phyloP scores from a whole-genome alignment of 306 rosid species.

The Morella rubra region DNA sequence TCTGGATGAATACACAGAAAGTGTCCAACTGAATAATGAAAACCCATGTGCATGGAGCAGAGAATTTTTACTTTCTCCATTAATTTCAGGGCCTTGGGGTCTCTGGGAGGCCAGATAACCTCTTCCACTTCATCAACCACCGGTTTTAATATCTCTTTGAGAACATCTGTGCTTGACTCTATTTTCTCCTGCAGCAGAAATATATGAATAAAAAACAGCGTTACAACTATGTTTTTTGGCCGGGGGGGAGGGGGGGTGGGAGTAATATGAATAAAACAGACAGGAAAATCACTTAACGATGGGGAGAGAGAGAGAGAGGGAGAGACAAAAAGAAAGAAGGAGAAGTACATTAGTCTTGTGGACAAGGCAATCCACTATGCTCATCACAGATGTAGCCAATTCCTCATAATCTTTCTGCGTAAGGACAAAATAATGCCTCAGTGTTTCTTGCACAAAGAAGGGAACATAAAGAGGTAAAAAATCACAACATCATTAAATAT shows the following conservation, averaged over 20 bases:
- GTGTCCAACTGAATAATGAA: neutral
- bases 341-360: slow-evolving; percentile 70
- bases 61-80: slow-evolving; percentile 64
- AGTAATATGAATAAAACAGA: slow-evolving; percentile 16
- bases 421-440: slow-evolving; percentile 23
- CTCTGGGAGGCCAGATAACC: slow-evolving; percentile 88
- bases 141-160: slow-evolving; percentile 75
- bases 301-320: neutral
- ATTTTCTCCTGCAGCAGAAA: slow-evolving; percentile 69
- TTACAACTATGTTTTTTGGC: neutral
- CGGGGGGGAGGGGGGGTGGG: neutral
- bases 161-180: slow-evolving; percentile 84
- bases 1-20: neutral
- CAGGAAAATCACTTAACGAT: slow-evolving; percentile 6
- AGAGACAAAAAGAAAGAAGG: slow-evolving; percentile 21
- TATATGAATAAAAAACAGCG: neutral
- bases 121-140: slow-evolving; percentile 73
- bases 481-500: slow-evolving; percentile 15
- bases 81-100: slow-evolving; percentile 60
- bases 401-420: slow-evolving; percentile 93
- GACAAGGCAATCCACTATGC: slow-evolving; percentile 68
- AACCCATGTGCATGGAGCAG: neutral
- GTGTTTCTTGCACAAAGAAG: slow-evolving; percentile 16
- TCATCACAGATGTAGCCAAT: slow-evolving; percentile 75
- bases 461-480: slow-evolving; percentile 16